A percentile compares a stretch with the other conserved stretches of the same genome.
These are phyloP conservation scores for Trichocomaceae sp. DNA, from an alignment of 2,329 filamentous ascomycete genomes.

Conservation along the genomic window DNA sequence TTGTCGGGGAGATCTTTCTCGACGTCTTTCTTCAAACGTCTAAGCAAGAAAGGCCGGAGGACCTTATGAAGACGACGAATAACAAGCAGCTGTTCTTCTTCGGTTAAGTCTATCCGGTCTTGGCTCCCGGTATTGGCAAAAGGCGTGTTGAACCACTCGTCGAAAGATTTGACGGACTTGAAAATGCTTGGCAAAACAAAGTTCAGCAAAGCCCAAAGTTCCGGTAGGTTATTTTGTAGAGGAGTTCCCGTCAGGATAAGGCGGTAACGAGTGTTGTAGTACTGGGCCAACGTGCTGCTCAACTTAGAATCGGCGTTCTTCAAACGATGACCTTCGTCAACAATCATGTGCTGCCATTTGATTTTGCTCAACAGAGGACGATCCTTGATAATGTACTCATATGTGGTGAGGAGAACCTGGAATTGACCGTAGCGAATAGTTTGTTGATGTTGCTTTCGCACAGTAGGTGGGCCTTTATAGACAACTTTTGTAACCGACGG, in stretches of 20 bases:
- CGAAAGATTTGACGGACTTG: conserved; percentile 97
- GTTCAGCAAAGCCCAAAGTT: conserved; percentile 96
- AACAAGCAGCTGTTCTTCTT: conserved; percentile 98
- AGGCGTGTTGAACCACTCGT: conserved; percentile 99
- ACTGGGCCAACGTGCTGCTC: conserved; percentile 86
- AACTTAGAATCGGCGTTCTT: conserved; percentile 97
- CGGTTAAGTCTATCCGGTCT: conserved; percentile 96
- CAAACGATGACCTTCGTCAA: conserved; percentile 99
- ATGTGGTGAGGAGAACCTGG: conserved; percentile 93
- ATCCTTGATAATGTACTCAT: conserved; percentile 99
- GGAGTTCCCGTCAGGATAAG: conserved; percentile 96
- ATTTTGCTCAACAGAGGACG: conserved; percentile 92
- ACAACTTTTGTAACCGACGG: conserved; percentile 79
- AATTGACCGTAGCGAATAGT: conserved; percentile 92
- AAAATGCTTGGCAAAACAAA: conserved; percentile 98
- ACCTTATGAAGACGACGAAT: conserved; percentile 99
- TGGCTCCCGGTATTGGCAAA: conserved; percentile 97
- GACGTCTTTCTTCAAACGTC: conserved; percentile 98
- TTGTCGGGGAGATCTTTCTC: conserved; percentile 98
- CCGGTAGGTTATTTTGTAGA: conserved; percentile 90
- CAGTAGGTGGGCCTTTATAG: conserved; percentile 89
- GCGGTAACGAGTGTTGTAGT: conserved; percentile 91
- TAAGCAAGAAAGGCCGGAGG: conserved; percentile 88
- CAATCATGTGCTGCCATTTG: conserved; percentile 99
- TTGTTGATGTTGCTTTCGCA: conserved; percentile 83